Evolutionary conservation across 1,139 yeast species (phyloP).

Genomic region (Diutina rugosa): DNA sequence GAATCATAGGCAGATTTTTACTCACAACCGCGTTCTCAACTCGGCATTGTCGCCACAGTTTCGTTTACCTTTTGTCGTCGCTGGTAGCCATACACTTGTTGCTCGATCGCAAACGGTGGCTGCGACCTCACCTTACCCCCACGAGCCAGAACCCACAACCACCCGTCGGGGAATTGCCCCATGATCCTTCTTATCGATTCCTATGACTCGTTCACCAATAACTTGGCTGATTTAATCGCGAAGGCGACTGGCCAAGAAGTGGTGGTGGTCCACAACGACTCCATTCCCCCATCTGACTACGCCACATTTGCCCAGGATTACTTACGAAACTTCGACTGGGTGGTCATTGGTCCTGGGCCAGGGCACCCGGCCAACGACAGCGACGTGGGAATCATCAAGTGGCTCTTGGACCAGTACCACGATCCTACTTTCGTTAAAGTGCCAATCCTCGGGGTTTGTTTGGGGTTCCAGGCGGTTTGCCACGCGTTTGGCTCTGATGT

Average conservation of each 20-base stretch:
- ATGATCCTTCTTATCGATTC: constrained; percentile 76
- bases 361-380: constrained; percentile 59
- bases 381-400: constrained; percentile 71
- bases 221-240: constrained; percentile 55
- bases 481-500: constrained; percentile 50
- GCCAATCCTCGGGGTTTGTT: constrained; percentile 76
- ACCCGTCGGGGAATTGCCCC: not conserved
- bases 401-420: constrained; percentile 23
- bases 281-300: constrained; percentile 27
- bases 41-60: not conserved
- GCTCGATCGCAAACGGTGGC: not conserved
- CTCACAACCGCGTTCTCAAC: not conserved
- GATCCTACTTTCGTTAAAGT: not conserved
- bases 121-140: not conserved
- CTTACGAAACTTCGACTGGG: constrained; percentile 48
- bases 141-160: not conserved
- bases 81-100: not conserved
- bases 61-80: not conserved
- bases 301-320: constrained; percentile 22
- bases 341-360: constrained; percentile 95
- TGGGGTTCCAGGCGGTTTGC: constrained; percentile 85
- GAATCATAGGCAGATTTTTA: too few relatives aligned
- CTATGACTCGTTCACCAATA: constrained; percentile 88
- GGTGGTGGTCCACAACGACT: constrained; percentile 64
- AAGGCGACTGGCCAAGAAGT: constrained; percentile 42